Conservation (phyloP, 345 rosid genomes). For the Salix arbutifolia region DNA sequence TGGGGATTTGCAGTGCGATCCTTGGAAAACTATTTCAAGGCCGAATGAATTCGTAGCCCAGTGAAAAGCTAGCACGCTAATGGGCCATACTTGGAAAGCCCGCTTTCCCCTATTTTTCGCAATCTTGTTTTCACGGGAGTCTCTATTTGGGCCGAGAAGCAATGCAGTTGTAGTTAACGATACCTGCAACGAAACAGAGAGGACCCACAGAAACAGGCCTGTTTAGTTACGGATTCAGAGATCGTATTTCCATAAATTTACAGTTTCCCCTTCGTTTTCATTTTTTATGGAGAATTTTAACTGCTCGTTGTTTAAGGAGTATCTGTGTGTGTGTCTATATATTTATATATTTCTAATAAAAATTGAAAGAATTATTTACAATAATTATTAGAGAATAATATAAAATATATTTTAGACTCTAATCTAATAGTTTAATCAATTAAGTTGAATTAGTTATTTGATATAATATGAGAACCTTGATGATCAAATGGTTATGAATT, state of each 20-base stretch:
- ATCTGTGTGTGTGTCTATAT: too few species aligned
- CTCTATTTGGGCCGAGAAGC: not conserved
- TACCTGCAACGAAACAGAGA: not conserved
- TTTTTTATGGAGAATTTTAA: too few species aligned
- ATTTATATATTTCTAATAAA: too few species aligned
- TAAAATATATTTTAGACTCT: too few species aligned
- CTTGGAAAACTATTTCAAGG: not conserved
- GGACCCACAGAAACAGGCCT: not conserved
- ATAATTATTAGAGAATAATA: too few species aligned
- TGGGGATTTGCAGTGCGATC: too few species aligned
- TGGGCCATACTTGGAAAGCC: not conserved
- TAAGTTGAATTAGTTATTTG: too few species aligned
- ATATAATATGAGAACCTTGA: too few species aligned
- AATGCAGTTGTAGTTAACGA: not conserved
- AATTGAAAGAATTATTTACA: too few species aligned
- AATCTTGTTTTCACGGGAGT: not conserved
- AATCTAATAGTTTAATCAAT: too few species aligned
- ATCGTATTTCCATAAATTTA: not conserved
- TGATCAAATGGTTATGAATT: rapidly evolving
- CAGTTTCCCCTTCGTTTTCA: not conserved
- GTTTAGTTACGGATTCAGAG: not conserved
- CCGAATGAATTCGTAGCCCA: not conserved
- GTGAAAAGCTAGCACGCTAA: not conserved
- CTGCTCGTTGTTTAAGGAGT: too few species aligned
- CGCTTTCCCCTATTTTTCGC: not conserved